phyloP scores from a whole-genome alignment of 2,329 filamentous ascomycete species.

The Ascochyta koolunga region DNA sequence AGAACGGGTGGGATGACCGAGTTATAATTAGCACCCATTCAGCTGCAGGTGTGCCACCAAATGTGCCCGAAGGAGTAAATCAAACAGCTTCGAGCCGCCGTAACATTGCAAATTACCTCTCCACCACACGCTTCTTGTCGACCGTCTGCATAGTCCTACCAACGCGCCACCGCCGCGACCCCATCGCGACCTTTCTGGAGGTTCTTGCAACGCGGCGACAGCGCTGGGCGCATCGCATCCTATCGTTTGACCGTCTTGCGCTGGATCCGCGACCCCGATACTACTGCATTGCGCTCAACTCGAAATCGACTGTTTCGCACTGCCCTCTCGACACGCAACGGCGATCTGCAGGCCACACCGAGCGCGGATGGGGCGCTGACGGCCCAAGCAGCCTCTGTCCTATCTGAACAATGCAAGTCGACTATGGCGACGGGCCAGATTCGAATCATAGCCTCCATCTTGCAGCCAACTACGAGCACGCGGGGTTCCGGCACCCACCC shows the following conservation, averaged over 20 bases:
- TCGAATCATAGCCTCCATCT: conserved; percentile 43
- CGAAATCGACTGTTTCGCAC: conserved; percentile 16
- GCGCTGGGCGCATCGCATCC: conserved; percentile 39
- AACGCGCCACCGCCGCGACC: conserved; percentile 5
- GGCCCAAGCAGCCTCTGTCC: conserved; percentile 27
- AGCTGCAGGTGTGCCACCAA: conserved; percentile 16
- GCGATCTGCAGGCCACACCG: conserved; percentile 31
- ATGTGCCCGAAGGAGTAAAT: conserved; percentile 16
- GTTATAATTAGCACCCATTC: conserved; percentile 17
- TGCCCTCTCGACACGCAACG: conserved; percentile 20
- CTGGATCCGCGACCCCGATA: conserved; percentile 23
- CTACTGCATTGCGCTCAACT: conserved; percentile 17
- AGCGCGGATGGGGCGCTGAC: conserved; percentile 42
- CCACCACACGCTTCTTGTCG: conserved; percentile 1
- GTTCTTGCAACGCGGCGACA: conserved; percentile 16
- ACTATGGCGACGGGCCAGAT: conserved; percentile 43
- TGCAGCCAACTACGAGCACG: conserved; percentile 42
- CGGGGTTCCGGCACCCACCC: conserved; percentile 41
- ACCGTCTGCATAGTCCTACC: neutral
- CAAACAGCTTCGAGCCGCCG: conserved; percentile 13
- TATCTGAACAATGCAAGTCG: conserved; percentile 46
- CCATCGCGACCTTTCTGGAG: conserved; percentile 4
- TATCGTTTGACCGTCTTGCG: conserved; percentile 29
- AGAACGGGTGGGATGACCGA: conserved; percentile 8
- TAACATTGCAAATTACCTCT: conserved; percentile 12